Base-by-base conservation (phyloP, 371 early-diverging fungal species). In the Mortierella sp. region DNA sequence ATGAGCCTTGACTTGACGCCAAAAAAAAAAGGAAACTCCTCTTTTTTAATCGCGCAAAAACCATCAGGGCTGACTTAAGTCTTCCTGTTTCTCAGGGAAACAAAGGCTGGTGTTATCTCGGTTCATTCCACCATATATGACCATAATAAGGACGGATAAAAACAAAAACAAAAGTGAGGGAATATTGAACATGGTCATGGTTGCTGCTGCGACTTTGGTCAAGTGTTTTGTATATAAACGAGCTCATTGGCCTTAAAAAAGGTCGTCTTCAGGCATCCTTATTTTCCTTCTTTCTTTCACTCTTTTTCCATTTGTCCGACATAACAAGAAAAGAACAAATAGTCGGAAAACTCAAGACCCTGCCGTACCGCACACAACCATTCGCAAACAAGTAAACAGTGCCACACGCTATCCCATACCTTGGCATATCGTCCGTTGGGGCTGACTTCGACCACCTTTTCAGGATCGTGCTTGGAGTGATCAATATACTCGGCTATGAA, bases 361-460 rank as follows among this genome's bases (percentile, higher is more conserved):
- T 68, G 42, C 24, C 10, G 68, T 68, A 21, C 65, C 65, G 14
- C 63, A 34, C 63, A 31, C 63, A 60, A 31, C 5, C 60, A 38
- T 38, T 8, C 60, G 13, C 31, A 19, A 24, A 38, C 65, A 65
- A 31, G 57, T 13, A 31, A 31, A 60, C 31, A 31, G 16, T 16
- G 42, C 21, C 21, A 21, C 21, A 21, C 10, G 19, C 16, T 65
- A 9, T 38, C 38, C 42, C 65, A 65, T 88, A 93, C 93, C 89
- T 91, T 93, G 60, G 94, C 94, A 88, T 95, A 96, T 63, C 96
- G 89, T 47, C 90, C 88, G 74, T 94, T 93, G 13, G 95, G 95
- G 74, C 94, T 93, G 24, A 91, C 87, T 88, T 95, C 95, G 52
- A 94, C 90, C 14, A 95, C 93, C 75, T 92, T 89, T 81, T 95